Base-by-base conservation (phyloP, 257 asterid genomes). In the Ophiorrhiza pumila region DNA sequence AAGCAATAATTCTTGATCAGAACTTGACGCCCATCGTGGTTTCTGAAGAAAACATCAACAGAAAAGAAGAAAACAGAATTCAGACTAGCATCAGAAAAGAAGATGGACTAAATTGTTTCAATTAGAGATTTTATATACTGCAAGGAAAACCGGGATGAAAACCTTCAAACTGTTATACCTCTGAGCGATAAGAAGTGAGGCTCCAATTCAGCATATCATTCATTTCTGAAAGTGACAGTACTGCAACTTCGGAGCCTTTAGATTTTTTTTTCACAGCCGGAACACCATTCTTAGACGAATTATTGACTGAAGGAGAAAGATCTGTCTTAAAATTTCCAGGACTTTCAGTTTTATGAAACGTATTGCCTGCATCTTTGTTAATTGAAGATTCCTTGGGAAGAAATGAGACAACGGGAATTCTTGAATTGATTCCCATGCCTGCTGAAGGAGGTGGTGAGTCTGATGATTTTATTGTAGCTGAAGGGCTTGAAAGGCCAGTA, bases 151-250 rank as follows among this genome's bases (percentile, higher is more conserved):
- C 41, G 59, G 50, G 34, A 29, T 3, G 0, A 35, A 76, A 13
- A 20, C 46, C 23, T 73, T 14, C 4, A 11, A 18, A 74, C 85
- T 12, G 23, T 60, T 22, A 75, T 85, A 94, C 99, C 91, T 74
- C 62, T 61, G 88, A 65, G 70, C 3, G 85, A 72, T 77, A 81
- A 10, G 93, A 84, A 68, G 78, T 73, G 68, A 32, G 85, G 75
- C 91, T 80, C 66, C 79, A 81, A 46, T 68, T 77, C 73, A 87
- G 78, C 92, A 87, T 76, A 57, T 81, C 78, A 18, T 90, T 85
- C 99, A 94, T 90, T 71, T 80, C 75, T 50, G 92, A 76, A 80
- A 94, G 69, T 32, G 95, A 72, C 53, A 87, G 83, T 32, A 80
- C 89, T 15, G 74, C 72, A 41, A 73, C 69, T 62, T 55, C 71